A percentile compares a stretch with the other conserved stretches of the same genome.
Evolutionary conservation across 441 rosid genomes (phyloP).

Genomic region (Brassica hybrid): DNA sequence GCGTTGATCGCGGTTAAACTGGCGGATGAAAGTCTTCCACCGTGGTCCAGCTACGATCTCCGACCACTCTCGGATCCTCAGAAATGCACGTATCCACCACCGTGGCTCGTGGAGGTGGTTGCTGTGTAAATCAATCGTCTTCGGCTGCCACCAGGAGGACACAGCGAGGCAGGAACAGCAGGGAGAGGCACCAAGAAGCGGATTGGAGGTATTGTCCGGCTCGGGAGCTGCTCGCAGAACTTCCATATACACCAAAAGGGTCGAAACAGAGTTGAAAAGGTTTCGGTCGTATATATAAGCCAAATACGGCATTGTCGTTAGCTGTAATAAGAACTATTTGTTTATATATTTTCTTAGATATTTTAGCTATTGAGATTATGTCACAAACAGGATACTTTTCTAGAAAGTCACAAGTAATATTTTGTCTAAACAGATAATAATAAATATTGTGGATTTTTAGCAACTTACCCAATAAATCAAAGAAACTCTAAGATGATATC

Average conservation of each 20-base stretch:
- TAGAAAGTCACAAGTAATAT: background rate
- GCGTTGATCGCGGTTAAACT: constrained; percentile 56
- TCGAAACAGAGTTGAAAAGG: constrained; percentile 22
- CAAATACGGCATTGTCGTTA: background rate
- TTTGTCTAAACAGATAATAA: background rate
- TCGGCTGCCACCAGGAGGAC: constrained; percentile 56
- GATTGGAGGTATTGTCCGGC: constrained; percentile 14
- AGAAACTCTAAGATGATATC: background rate
- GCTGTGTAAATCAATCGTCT: constrained; percentile 24
- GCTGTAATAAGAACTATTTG: constrained; percentile 30
- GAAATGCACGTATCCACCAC: constrained; percentile 38
- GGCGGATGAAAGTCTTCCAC: constrained; percentile 85
- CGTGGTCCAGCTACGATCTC: constrained; percentile 82
- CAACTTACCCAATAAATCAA: background rate
- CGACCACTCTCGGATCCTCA: constrained; percentile 62
- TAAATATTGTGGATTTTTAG: background rate
- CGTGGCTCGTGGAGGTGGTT: constrained; percentile 10
- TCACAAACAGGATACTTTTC: background rate
- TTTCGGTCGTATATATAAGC: constrained; percentile 15
- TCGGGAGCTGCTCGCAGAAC: background rate
- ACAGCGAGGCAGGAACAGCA: constrained; percentile 36
- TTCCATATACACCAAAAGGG: constrained; percentile 32
- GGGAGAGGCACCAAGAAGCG: background rate
- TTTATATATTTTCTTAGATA: background rate
- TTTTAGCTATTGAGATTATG: background rate